Base-by-base conservation (phyloP, 108 stramenopile genomes). In the Nitzschia putrida region DNA sequence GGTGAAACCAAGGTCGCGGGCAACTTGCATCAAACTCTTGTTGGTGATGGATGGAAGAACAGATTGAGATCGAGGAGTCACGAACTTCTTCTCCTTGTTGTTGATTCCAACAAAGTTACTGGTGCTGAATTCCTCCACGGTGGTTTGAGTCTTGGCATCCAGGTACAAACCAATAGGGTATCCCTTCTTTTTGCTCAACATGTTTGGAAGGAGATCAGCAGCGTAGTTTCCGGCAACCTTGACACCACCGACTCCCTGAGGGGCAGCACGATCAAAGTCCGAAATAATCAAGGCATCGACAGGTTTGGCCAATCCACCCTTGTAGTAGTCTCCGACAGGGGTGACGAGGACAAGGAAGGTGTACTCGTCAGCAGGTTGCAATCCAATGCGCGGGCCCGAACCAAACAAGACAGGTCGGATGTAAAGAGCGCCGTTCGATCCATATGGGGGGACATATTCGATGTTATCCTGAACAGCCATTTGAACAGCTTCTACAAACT, bases 201-300 rank as follows among this genome's bases (percentile, higher is more conserved):
- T 91, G 74, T 98, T 97, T 10, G 98, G 98, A 51, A 98, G 73
- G 59, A 99, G 77, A 70, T 99, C 98, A 8, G 98, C 97, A 13
- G 97, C 98, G 80, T 99, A 99, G 78, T 99, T 99, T 2, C 98
- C 98, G 7, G 98, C 98, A 8, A 97, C 95, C 85, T 99, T 99
- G 57, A 95, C 97, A 51, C 69, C 71, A 26, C 98, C 98, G 3
- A 99, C 98, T 47, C 98, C 98, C 57, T 77, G 80, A 7, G 98
- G 98, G 8, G 98, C 98, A 10, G 98, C 97, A 43, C 98, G 92
- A 83, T 99, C 98, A 61, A 82, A 99, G 39, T 97, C 93, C 41
- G 92, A 88, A 56, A 97, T 92, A 59, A 99, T 84, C 29, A 97
- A 68, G 26, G 91, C 97, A 57, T 91, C 66, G 1, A 97, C 95